Base-by-base conservation (phyloP, 2,329 filamentous ascomycete species). In the Geosmithia putterillii region DNA sequence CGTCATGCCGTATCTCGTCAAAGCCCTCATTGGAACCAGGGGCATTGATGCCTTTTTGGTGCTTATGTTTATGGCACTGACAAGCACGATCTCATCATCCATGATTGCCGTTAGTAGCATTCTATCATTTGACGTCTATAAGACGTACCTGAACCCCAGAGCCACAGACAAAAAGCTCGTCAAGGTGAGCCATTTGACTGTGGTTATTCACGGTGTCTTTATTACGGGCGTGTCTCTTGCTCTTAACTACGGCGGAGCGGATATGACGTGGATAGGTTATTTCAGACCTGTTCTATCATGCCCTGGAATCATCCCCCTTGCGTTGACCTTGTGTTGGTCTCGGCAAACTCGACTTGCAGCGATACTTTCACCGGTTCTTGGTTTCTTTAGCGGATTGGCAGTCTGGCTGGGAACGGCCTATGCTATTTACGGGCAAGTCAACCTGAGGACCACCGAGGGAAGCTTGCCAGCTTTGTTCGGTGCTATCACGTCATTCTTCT, bases 11-110 rank as follows among this genome's bases (percentile, higher is more conserved):
- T 84, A 86, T 43, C 85, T 84, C 1, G 82, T 86, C 0, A 82
- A 89, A 12, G 83, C 84, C 1, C 63, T 94, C 5, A 72, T 92
- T 4, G 86, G 86, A 1, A 79, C 78, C 50, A 83, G 85, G 4
- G 86, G 86, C 41, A 86, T 85, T 0, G 76, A 79, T 3, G 83
- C 76, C 0, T 85, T 83, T 0, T 69, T 90, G 1, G 64, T 94
- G 2, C 76, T 92, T 42, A 75, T 90, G 39, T 90, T 92, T 66
- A 89, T 92, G 83, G 86, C 86, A 15, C 85, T 92, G 21, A 90
- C 86, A 1, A 83, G 77, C 6, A 84, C 86, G 1, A 83, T 81
- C 50, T 87, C 81, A 2, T 81, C 84, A 0, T 83, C 90, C 56
- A 65, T 90, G n/a, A 89, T 92, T 47, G 84, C 86, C 3, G 85